Percentiles rank a stretch among this genome's conserved stretches.
Conservation (phyloP, 495 filamentous ascomycete genomes). For the Talaromyces thailandensis region DNA sequence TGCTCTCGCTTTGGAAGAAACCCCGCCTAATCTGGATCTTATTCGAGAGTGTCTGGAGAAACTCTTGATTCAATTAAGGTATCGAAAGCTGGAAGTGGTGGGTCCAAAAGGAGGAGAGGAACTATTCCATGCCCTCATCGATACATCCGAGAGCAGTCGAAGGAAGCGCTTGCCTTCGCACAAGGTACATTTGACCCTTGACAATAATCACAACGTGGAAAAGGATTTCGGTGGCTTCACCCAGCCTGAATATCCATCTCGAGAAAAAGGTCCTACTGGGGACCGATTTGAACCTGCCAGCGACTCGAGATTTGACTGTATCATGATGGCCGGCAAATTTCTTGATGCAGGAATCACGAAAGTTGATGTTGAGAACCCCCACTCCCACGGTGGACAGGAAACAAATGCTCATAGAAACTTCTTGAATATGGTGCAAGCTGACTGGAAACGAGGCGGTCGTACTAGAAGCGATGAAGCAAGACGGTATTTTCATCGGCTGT, state of each 20-base stretch:
- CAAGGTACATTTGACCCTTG: slow-evolving; percentile 11
- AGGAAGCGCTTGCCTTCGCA: background rate
- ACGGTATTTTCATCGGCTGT: background rate
- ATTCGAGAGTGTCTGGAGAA: slow-evolving; percentile 19
- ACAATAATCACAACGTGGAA: background rate
- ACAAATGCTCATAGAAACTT: background rate
- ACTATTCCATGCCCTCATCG: background rate
- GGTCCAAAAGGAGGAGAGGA: slow-evolving; percentile 8
- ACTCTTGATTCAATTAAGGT: slow-evolving; percentile 18
- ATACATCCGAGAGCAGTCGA: slow-evolving; percentile 1
- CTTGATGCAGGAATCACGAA: slow-evolving; percentile 29
- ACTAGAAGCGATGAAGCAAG: background rate
- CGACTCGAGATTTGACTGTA: slow-evolving; percentile 18
- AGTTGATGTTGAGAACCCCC: slow-evolving; percentile 13
- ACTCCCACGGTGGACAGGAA: background rate
- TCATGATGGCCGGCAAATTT: slow-evolving; percentile 26
- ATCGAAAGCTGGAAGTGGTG: slow-evolving; percentile 21
- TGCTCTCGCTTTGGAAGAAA: background rate
- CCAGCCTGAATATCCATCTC: slow-evolving; percentile 9
- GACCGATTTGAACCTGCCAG: slow-evolving; percentile 17
- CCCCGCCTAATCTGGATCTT: background rate
- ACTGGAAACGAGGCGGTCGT: background rate
- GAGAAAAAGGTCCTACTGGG: slow-evolving; percentile 16
- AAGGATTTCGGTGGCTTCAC: slow-evolving; percentile 10
- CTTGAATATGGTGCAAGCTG: background rate